Evolutionary conservation across 2,329 filamentous ascomycete genomes (phyloP), one percentile per base, ranked within the genome.

Genomic region (Fusarium begoniae): DNA sequence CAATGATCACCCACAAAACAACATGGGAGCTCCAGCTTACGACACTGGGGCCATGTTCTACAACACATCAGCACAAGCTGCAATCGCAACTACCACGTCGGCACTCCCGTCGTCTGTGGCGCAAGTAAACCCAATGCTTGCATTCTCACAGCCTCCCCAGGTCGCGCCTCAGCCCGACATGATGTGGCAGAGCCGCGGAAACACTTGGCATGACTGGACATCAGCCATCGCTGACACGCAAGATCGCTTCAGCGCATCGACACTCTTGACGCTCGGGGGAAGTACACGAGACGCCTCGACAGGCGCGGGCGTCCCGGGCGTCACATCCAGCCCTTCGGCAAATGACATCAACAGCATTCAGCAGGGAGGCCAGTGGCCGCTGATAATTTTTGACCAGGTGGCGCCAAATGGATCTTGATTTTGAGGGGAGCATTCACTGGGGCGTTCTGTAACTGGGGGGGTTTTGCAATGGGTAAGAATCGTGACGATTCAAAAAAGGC

Each of bases 161-260:
- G 75, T 80, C 24, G 70, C 72, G 15, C 74, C 73, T 12, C 75
- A 79, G 37, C 68, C 79, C 10, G 80, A 81, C n/a, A 78, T 79
- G 67, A 78, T 82, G 71, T 84, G 79, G 81, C 79, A 79, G 41
- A 70, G 71, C 17, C 78, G 80, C 8, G 83, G 81, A 13, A 88
- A 85, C 68, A 82, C 86, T 1, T 90, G 87, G 87, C 84, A 87
- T 22, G 85, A 89, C 79, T 90, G 88, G 88, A 86, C 87, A 14
- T 82, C 84, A 1, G 86, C 87, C 60, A 85, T 89, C 35, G 83
- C 85, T 40, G 85, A 87, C 71, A 85, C 80, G 40, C 85, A 87
- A 65, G 85, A 87, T 50, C 82, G 85, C 30, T 88, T 85, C 77
- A 85, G 85, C 67, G 86, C 86, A 35, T 85, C 82, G 51, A 84